Conservation (phyloP, 2,329 filamentous ascomycete species). For the Metarhizium guizhouense region DNA sequence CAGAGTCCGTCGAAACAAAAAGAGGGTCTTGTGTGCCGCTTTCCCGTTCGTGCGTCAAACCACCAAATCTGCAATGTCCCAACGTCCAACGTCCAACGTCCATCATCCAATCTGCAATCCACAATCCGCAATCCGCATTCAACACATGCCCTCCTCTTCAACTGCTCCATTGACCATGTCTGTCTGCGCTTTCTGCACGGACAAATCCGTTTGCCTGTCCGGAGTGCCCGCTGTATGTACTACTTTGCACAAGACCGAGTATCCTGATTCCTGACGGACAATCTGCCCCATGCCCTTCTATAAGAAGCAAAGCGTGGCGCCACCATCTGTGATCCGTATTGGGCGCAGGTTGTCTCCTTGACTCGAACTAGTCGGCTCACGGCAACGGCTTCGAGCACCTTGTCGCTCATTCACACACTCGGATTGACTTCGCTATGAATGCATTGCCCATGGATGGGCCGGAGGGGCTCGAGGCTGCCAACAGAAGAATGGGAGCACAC, state of each 20-base stretch:
- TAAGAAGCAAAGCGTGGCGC: not conserved
- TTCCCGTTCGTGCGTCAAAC: conserved; percentile 1
- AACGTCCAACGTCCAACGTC: not conserved
- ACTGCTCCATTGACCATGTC: too few species aligned
- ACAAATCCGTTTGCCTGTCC: too few species aligned
- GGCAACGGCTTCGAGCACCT: not conserved
- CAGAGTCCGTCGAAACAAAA: not conserved
- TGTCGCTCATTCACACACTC: not conserved
- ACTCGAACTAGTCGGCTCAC: conserved; percentile 3
- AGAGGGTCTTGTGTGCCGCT: conserved; percentile 4
- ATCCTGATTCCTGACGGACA: not conserved
- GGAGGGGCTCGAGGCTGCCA: not conserved
- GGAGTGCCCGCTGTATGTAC: too few species aligned
- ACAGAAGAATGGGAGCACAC: too few species aligned
- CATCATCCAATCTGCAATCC: too few species aligned
- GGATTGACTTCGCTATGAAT: not conserved
- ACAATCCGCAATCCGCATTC: too few species aligned
- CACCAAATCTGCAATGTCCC: not conserved
- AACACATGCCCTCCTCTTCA: too few species aligned
- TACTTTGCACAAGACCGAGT: too few species aligned
- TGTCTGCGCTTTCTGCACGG: too few species aligned
- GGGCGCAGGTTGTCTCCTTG: not conserved
- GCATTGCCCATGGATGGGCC: not conserved
- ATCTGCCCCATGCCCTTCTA: not conserved
- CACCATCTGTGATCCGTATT: not conserved